Percentiles rank a stretch among this genome's conserved stretches.
These are phyloP conservation scores for Circinella umbellata DNA, from an alignment of 371 early-diverging fungal species.

Conservation along the genomic window DNA sequence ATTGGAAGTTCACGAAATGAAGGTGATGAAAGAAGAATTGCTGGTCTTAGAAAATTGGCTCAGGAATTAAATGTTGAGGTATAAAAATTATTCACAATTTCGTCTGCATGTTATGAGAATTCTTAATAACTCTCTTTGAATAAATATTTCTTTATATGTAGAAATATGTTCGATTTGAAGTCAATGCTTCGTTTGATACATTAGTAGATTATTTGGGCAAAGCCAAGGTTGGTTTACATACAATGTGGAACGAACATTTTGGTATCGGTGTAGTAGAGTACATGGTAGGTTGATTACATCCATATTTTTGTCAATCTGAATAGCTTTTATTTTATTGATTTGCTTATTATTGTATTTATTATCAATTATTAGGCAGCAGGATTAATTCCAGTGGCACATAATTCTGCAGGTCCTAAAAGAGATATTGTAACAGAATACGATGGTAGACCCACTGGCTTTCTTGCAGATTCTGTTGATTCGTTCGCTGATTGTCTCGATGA, in stretches of 20 bases:
- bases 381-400: conserved; percentile 87
- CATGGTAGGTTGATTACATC: conserved; percentile 64
- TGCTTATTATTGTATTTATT: background rate
- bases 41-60: conserved; percentile 45
- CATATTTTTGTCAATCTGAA: background rate
- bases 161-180: conserved; percentile 79
- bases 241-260: conserved; percentile 98
- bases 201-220: conserved; percentile 62
- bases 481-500: conserved; percentile 69
- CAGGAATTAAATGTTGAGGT: background rate
- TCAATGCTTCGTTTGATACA: conserved; percentile 79
- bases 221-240: conserved; percentile 87
- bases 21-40: conserved; percentile 76
- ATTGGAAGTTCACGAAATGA: conserved; percentile 86
- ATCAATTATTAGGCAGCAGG: conserved; percentile 77
- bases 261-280: conserved; percentile 97
- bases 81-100: background rate
- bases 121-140: no score
- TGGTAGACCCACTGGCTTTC: conserved; percentile 63
- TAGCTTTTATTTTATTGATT: background rate
- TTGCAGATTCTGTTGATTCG: conserved; percentile 67
- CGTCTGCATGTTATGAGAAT: no score
- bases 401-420: conserved; percentile 93
- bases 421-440: conserved; percentile 82
- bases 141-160: conserved; percentile 17